A percentile compares a stretch with the other conserved stretches of the same genome.
phyloP scores from a whole-genome alignment of 1,284 basidiomycete genomes.

The Ganoderma lingzhi region DNA sequence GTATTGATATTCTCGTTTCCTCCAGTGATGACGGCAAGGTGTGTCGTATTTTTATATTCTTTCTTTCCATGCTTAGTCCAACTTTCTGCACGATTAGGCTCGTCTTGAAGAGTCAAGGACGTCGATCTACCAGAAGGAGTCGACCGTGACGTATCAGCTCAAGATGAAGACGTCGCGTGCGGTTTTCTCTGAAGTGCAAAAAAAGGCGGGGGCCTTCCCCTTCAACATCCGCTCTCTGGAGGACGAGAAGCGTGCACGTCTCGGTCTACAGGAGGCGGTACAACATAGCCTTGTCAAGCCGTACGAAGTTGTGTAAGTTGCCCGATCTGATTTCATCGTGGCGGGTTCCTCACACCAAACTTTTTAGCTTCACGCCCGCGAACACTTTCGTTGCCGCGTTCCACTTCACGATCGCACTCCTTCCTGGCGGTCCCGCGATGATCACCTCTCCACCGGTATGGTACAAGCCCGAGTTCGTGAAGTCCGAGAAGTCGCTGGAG shows the following conservation, averaged over 20 bases:
- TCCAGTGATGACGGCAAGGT: slow-evolving; percentile 91
- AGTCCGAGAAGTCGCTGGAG: slow-evolving; percentile 89
- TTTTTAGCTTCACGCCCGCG: slow-evolving; percentile 77
- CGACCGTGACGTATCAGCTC: slow-evolving; percentile 90
- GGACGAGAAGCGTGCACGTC: slow-evolving; percentile 93
- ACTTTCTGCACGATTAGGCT: slow-evolving; percentile 56
- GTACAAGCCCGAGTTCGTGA: slow-evolving; percentile 92
- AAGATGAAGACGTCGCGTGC: slow-evolving; percentile 98
- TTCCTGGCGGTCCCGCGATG: slow-evolving; percentile 84
- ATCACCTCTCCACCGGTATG: slow-evolving; percentile 89
- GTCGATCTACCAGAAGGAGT: slow-evolving; percentile 93
- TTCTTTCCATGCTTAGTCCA: neutral
- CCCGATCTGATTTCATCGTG: neutral
- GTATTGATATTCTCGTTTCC: slow-evolving; percentile 94
- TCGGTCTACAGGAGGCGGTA: slow-evolving; percentile 96
- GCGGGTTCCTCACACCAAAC: slow-evolving; percentile 2
- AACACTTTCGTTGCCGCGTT: slow-evolving; percentile 90
- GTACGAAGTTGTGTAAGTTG: slow-evolving; percentile 86
- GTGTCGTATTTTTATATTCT: neutral
- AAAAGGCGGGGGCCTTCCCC: slow-evolving; percentile 97
- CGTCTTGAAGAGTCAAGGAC: slow-evolving; percentile 90
- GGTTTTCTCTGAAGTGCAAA: slow-evolving; percentile 96
- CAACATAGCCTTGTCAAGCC: slow-evolving; percentile 92
- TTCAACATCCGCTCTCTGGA: slow-evolving; percentile 96
- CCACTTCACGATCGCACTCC: slow-evolving; percentile 95